Evolutionary conservation across 2,329 filamentous ascomycete genomes (phyloP).

Genomic region (Basipetospora chlamydospora): DNA sequence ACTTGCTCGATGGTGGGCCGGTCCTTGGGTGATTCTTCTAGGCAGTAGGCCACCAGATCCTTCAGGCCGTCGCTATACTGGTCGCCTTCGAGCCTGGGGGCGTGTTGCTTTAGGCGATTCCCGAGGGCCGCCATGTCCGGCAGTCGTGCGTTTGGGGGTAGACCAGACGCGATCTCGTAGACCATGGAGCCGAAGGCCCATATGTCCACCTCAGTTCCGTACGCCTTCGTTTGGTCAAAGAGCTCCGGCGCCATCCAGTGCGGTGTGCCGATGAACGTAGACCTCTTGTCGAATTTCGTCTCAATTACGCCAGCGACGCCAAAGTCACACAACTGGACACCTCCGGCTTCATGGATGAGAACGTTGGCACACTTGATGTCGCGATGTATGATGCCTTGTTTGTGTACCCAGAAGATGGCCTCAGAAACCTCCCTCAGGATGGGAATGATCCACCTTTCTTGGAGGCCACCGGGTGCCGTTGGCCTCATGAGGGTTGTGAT

Average conservation of each 20-base stretch:
- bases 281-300: conserved; percentile 45
- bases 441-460: conserved; percentile 36
- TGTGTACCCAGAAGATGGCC: conserved; percentile 34
- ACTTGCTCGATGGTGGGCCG: conserved; percentile 57
- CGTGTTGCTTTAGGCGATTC: conserved; percentile 42
- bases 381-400: conserved; percentile 34
- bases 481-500: conserved; percentile 42
- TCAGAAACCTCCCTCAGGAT: conserved; percentile 33
- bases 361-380: conserved; percentile 48
- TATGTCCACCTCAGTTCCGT: conserved; percentile 46
- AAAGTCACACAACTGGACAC: conserved; percentile 53
- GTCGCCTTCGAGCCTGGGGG: conserved; percentile 56
- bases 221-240: conserved; percentile 33
- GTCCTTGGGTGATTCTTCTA: conserved; percentile 52
- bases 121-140: conserved; percentile 33
- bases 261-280: conserved; percentile 52
- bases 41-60: conserved; percentile 57
- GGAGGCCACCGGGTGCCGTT: conserved; percentile 29
- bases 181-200: conserved; percentile 57
- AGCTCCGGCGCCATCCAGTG: conserved; percentile 58
- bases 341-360: conserved; percentile 46
- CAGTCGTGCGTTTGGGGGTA: conserved; percentile 37
- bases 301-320: conserved; percentile 51
- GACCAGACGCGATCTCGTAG: conserved; percentile 51
- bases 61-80: conserved; percentile 55